These are phyloP conservation scores for Fraxinus baroniana DNA, from an alignment of 305 asterid species.

Conservation along the genomic window DNA sequence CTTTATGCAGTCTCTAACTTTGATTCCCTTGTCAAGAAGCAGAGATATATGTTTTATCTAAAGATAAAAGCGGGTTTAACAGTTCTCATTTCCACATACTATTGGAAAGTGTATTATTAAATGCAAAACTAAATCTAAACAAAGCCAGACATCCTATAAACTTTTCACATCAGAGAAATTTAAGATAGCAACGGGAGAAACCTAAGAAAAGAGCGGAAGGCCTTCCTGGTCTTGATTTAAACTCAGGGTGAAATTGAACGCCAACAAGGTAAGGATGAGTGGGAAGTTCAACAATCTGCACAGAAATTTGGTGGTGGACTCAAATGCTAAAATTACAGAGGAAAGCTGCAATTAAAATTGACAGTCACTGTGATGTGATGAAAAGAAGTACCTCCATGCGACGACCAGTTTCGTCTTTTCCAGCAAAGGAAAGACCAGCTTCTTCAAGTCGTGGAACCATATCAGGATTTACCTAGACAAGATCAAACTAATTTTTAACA, in stretches of 20 bases:
- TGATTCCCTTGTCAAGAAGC: background rate
- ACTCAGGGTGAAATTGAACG: conserved; percentile 92
- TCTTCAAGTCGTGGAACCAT: conserved; percentile 72
- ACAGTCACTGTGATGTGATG: conserved; percentile 4
- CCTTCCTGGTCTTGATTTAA: conserved; percentile 85
- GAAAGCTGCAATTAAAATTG: conserved; percentile 7
- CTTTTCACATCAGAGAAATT: background rate
- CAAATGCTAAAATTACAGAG: conserved; percentile 4
- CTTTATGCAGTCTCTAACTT: background rate
- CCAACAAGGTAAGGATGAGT: conserved; percentile 82
- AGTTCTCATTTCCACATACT: background rate
- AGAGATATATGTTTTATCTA: background rate
- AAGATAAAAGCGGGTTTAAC: background rate
- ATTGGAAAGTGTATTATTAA: background rate
- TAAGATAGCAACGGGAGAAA: conserved; percentile 22
- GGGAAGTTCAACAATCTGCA: conserved; percentile 79
- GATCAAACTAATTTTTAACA: conserved; percentile 19
- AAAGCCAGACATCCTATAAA: background rate
- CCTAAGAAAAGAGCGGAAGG: conserved; percentile 86
- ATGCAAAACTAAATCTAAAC: background rate
- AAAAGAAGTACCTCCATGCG: conserved; percentile 78
- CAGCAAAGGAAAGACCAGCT: conserved; percentile 80
- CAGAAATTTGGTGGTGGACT: conserved; percentile 14
- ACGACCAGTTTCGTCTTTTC: conserved; percentile 82
- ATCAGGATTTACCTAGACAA: conserved; percentile 80